Percentiles rank a stretch among this genome's conserved stretches.
phyloP scores from a whole-genome alignment of 345 rosid species.

The Murraya koenigii region DNA sequence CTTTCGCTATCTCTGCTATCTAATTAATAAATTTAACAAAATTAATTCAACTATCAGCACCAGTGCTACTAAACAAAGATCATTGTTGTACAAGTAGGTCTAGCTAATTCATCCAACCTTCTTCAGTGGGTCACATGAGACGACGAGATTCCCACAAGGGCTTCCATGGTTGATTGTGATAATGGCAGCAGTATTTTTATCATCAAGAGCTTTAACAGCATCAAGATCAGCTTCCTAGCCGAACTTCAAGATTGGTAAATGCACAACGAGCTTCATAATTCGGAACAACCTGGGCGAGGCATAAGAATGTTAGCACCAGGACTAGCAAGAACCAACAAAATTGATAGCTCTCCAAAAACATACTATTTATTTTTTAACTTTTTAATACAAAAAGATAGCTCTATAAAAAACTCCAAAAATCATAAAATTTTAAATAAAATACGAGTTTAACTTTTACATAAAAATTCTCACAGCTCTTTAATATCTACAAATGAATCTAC shows the following conservation, averaged over 20 bases:
- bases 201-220: conserved; percentile 49
- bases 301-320: conserved; percentile 37
- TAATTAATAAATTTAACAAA: no score
- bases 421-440: no score
- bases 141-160: conserved; percentile 56
- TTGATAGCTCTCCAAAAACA: no score
- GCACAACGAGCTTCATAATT: conserved; percentile 25
- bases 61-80: conserved; percentile 17
- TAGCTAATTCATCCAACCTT: conserved; percentile 22
- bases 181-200: conserved; percentile 59
- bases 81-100: not conserved
- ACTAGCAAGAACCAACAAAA: no score
- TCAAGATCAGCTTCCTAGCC: conserved; percentile 64
- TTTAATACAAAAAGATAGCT: no score
- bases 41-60: no score
- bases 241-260: conserved; percentile 28
- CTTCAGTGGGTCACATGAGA: conserved; percentile 47
- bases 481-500: no score
- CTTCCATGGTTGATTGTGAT: conserved; percentile 58
- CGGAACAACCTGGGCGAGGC: no score
- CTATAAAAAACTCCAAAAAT: no score
- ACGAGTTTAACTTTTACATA: no score
- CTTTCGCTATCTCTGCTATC: conserved; percentile 57
- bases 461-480: no score
- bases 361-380: no score